Evolutionary conservation across 2,329 filamentous ascomycete species (phyloP).

Genomic region (Stagonosporopsis chrysanthemi): DNA sequence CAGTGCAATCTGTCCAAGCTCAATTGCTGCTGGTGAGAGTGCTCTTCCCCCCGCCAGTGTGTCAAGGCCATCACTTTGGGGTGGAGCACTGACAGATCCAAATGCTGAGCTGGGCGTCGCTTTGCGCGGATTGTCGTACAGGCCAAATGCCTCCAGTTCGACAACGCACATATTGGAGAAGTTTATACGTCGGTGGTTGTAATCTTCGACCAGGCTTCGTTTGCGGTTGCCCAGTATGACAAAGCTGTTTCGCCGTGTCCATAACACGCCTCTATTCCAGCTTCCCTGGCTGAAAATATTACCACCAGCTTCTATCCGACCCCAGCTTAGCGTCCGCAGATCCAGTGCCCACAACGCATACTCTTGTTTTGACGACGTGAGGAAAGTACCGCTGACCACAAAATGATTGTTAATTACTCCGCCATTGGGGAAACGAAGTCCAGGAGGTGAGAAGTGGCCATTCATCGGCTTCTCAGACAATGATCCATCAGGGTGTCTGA

Average conservation of each 20-base stretch:
- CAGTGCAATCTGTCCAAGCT: constrained; percentile 82
- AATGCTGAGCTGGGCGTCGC: constrained; percentile 81
- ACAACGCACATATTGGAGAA: constrained; percentile 97
- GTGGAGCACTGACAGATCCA: constrained; percentile 78
- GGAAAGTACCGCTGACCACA: constrained; percentile 94
- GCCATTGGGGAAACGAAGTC: constrained; percentile 92
- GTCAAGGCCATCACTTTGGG: constrained; percentile 61
- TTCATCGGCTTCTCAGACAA: constrained; percentile 90
- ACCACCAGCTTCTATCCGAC: constrained; percentile 89
- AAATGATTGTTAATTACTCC: constrained; percentile 96
- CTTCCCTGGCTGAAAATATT: constrained; percentile 96
- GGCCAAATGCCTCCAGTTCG: constrained; percentile 93
- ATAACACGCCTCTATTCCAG: constrained; percentile 95
- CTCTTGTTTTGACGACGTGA: constrained; percentile 97
- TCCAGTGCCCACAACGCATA: constrained; percentile 97
- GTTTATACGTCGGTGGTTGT: constrained; percentile 97
- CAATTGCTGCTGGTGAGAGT: constrained; percentile 79
- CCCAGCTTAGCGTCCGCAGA: constrained; percentile 87
- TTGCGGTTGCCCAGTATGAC: constrained; percentile 95
- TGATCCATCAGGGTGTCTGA: constrained; percentile 82
- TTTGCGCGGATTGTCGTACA: constrained; percentile 93
- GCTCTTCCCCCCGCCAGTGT: constrained; percentile 76
- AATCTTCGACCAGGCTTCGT: constrained; percentile 92
- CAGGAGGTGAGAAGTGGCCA: constrained; percentile 84
- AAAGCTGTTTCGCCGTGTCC: constrained; percentile 93